A percentile compares a stretch with the other conserved stretches of the same genome.
These are phyloP conservation scores for Microascus cirrosus DNA, from an alignment of 2,329 filamentous ascomycete species.

Conservation along the genomic window DNA sequence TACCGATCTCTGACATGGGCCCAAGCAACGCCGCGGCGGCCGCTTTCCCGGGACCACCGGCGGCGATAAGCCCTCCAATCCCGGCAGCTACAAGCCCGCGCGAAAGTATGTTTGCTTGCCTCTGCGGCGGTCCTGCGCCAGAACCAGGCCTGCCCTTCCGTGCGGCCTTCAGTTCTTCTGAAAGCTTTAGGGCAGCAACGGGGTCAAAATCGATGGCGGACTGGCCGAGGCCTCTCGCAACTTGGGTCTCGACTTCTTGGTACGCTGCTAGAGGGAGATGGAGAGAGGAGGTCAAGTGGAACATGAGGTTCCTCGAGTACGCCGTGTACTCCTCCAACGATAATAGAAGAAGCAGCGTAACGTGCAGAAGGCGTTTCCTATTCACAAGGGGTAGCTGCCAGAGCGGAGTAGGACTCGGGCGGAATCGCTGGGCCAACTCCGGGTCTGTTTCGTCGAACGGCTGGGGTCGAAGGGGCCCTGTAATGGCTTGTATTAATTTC, in stretches of 20 bases:
- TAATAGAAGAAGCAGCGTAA: slow-evolving; percentile 59
- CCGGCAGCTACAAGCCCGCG: neutral
- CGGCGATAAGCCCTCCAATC: neutral
- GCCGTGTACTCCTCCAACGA: slow-evolving; percentile 69
- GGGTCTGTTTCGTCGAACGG: slow-evolving; percentile 29
- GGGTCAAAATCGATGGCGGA: slow-evolving; percentile 44
- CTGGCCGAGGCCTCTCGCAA: slow-evolving; percentile 64
- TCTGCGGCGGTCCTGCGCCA: neutral
- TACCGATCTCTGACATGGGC: slow-evolving; percentile 60
- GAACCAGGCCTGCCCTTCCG: neutral
- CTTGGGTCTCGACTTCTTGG: slow-evolving; percentile 60
- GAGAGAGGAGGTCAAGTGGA: slow-evolving; percentile 60
- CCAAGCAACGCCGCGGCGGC: slow-evolving; percentile 55
- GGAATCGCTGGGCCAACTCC: slow-evolving; percentile 37
- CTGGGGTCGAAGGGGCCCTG: slow-evolving; percentile 27
- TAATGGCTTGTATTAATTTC: neutral
- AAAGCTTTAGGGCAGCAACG: slow-evolving; percentile 14
- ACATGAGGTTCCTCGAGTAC: slow-evolving; percentile 60
- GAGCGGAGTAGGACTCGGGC: slow-evolving; percentile 49
- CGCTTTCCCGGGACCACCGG: slow-evolving; percentile 37
- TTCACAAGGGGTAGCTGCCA: slow-evolving; percentile 48
- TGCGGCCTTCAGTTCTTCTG: slow-evolving; percentile 5
- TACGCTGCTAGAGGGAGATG: slow-evolving; percentile 54
- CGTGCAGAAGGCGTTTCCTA: slow-evolving; percentile 58
- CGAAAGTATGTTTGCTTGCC: neutral